These are phyloP conservation scores for Eragrostis curvula DNA, from an alignment of 176 grass and related monocot genomes.

Conservation along the genomic window DNA sequence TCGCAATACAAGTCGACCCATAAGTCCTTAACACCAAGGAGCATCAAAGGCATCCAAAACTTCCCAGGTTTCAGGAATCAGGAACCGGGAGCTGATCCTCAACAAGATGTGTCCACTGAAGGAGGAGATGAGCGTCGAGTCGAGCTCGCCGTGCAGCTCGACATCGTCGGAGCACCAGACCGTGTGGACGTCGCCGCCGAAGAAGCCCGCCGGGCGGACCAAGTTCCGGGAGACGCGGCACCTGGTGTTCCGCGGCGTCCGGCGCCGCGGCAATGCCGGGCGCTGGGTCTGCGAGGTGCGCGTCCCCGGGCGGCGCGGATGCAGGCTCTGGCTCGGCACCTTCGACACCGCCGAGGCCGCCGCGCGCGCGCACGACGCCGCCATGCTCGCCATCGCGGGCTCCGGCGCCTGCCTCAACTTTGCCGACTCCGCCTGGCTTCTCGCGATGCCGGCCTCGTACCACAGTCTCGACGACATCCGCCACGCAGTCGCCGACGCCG, in stretches of 20 bases:
- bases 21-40: too few relatives aligned
- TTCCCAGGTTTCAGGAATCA: not conserved
- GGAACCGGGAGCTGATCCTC: not conserved
- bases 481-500: constrained; percentile 52
- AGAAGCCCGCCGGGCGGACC: constrained; percentile 59
- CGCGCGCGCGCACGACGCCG: constrained; percentile 71
- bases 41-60: not conserved
- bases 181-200: constrained; percentile 50
- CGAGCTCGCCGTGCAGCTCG: constrained; percentile 39
- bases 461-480: constrained; percentile 55
- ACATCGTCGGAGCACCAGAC: constrained; percentile 15
- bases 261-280: constrained; percentile 47
- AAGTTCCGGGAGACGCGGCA: constrained; percentile 81
- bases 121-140: constrained; percentile 46
- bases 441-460: constrained; percentile 30
- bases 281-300: constrained; percentile 73
- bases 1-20: not conserved
- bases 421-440: constrained; percentile 60
- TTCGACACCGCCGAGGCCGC: constrained; percentile 71
- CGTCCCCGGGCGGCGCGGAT: constrained; percentile 44
- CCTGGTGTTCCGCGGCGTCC: constrained; percentile 70
- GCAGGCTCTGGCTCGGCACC: constrained; percentile 86
- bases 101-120: constrained; percentile 36
- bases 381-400: constrained; percentile 55
- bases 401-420: constrained; percentile 64